These are phyloP conservation scores for Haplosporangium sp. DNA, from an alignment of 371 early-diverging fungal species.

Conservation along the genomic window DNA sequence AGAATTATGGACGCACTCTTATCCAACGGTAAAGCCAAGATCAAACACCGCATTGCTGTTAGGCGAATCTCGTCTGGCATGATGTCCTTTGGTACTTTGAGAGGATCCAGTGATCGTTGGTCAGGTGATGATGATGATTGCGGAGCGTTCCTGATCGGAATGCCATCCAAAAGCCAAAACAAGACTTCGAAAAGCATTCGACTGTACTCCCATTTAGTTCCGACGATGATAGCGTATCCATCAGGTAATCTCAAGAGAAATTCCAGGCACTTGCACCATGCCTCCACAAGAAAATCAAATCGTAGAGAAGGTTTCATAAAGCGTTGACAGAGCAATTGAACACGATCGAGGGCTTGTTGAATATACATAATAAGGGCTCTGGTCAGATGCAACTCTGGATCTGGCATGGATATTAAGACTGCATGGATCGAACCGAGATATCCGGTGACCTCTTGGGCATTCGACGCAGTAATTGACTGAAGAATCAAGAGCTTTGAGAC, in stretches of 20 bases:
- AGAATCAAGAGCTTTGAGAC: slow-evolving; percentile 19
- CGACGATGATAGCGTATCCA: slow-evolving; percentile 32
- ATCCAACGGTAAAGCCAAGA: slow-evolving; percentile 29
- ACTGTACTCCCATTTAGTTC: slow-evolving; percentile 16
- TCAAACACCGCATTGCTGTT: slow-evolving; percentile 27
- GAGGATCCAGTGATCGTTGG: neutral
- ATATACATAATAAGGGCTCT: slow-evolving; percentile 27
- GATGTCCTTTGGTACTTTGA: slow-evolving; percentile 14
- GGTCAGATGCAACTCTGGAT: slow-evolving; percentile 41
- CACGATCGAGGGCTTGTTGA: slow-evolving; percentile 31
- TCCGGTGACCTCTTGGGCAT: slow-evolving; percentile 23
- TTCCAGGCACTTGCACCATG: slow-evolving; percentile 43
- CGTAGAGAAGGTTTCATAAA: slow-evolving; percentile 37
- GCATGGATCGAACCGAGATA: slow-evolving; percentile 16
- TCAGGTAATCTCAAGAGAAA: slow-evolving; percentile 32
- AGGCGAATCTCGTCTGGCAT: slow-evolving; percentile 51
- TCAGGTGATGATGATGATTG: neutral
- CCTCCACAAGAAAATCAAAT: slow-evolving; percentile 47
- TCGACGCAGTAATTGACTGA: slow-evolving; percentile 27
- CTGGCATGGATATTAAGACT: slow-evolving; percentile 22
- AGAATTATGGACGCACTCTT: neutral
- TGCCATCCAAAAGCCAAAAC: slow-evolving; percentile 33
- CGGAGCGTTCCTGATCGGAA: slow-evolving; percentile 12
- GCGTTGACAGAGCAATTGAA: slow-evolving; percentile 57
- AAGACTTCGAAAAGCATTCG: slow-evolving; percentile 25